These are phyloP conservation scores for Yamadazyma atlantica DNA, from an alignment of 1,139 yeast species.

Conservation along the genomic window DNA sequence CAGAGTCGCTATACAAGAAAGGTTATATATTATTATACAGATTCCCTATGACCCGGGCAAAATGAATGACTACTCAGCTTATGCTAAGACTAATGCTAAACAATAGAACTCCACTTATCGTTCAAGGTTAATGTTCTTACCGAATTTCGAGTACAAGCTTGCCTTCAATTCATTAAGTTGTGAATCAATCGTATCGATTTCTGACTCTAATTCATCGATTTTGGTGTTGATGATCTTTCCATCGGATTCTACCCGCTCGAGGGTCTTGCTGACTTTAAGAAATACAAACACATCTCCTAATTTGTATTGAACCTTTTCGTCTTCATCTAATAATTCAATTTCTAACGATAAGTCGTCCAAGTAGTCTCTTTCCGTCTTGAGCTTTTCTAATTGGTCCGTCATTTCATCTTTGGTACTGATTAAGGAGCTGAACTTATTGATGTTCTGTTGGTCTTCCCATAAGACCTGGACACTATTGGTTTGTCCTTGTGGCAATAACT, in stretches of 20 bases:
- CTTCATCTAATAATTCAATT: constrained; percentile 82
- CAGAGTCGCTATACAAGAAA: too few species aligned
- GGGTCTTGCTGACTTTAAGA: constrained; percentile 63
- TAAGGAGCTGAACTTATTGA: constrained; percentile 83
- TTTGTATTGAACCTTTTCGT: constrained; percentile 64
- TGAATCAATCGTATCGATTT: constrained; percentile 52
- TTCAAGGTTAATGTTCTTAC: constrained; percentile 85
- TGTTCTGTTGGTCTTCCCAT: constrained; percentile 86
- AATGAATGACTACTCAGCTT: too few species aligned
- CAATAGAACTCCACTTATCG: too few species aligned
- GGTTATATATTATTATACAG: too few species aligned
- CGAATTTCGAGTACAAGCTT: constrained; percentile 84
- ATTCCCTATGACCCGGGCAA: too few species aligned
- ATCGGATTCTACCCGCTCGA: constrained; percentile 64
- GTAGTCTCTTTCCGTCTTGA: constrained; percentile 77
- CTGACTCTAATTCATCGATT: constrained; percentile 46
- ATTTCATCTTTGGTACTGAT: constrained; percentile 66
- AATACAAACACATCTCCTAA: constrained; percentile 78
- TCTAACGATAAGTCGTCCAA: constrained; percentile 85
- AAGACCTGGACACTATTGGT: constrained; percentile 72
- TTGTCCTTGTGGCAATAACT: constrained; percentile 65
- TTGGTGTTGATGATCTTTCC: constrained; percentile 49
- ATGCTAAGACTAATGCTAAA: too few species aligned
- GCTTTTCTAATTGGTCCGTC: constrained; percentile 47
- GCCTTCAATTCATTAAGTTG: constrained; percentile 63